These are phyloP conservation scores for Aspergillus sp. DNA, from an alignment of 2,329 filamentous ascomycete species.

Conservation along the genomic window DNA sequence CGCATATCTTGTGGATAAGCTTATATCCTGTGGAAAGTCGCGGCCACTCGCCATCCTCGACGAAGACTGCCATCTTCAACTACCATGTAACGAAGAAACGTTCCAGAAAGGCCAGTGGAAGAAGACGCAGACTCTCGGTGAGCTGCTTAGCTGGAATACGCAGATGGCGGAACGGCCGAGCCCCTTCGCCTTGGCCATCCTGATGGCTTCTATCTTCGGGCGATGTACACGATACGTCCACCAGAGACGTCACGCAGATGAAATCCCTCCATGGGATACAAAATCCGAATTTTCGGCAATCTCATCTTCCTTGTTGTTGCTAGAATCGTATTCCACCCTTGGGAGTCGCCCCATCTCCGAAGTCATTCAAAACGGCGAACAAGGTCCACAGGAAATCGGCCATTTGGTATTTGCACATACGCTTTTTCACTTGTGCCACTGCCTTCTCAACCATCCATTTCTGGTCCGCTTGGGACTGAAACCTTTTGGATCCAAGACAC, in stretches of 20 bases:
- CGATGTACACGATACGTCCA: constrained; percentile 30
- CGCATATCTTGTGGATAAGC: constrained; percentile 28
- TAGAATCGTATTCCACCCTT: constrained; percentile 30
- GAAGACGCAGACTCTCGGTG: constrained; percentile 18
- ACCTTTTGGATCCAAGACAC: constrained; percentile 22
- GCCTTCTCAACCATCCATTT: constrained; percentile 38
- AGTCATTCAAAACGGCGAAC: background rate
- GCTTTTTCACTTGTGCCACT: constrained; percentile 35
- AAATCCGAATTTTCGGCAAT: constrained; percentile 33
- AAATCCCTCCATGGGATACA: constrained; percentile 35
- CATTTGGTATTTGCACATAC: constrained; percentile 31
- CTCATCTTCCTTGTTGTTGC: constrained; percentile 28
- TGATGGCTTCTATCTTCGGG: constrained; percentile 34
- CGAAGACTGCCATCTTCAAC: constrained; percentile 24
- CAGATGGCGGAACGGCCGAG: constrained; percentile 17
- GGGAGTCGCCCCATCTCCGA: constrained; percentile 17
- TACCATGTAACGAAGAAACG: constrained; percentile 23
- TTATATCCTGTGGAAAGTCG: constrained; percentile 25
- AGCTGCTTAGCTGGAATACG: constrained; percentile 21
- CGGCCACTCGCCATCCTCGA: constrained; percentile 20
- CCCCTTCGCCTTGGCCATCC: constrained; percentile 26
- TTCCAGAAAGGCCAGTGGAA: constrained; percentile 18
- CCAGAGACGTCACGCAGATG: constrained; percentile 14
- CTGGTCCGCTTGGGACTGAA: constrained; percentile 26
- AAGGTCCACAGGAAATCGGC: constrained; percentile 21